Evolutionary conservation across 2,329 filamentous ascomycete species (phyloP).

Genomic region (Catunica adiposa): DNA sequence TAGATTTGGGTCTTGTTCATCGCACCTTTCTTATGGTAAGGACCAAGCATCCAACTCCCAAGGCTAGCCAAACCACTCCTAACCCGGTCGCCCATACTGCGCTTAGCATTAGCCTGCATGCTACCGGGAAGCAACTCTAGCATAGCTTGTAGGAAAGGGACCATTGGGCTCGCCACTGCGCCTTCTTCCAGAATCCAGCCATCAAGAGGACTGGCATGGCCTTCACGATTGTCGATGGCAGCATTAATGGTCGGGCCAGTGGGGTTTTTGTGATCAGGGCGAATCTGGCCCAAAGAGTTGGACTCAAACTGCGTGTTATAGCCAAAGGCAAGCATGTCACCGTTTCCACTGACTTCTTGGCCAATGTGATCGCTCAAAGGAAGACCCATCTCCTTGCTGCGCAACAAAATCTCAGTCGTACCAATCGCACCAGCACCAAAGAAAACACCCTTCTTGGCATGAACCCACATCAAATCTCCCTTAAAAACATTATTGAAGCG

Average conservation of each 20-base stretch:
- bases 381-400: conserved; percentile 42
- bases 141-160: conserved; percentile 38
- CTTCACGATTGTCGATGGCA: conserved; percentile 41
- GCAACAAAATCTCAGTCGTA: conserved; percentile 47
- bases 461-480: conserved; percentile 49
- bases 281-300: conserved; percentile 37
- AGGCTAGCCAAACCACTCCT: conserved; percentile 31
- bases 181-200: conserved; percentile 51
- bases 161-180: conserved; percentile 39
- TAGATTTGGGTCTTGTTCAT: conserved; percentile 46
- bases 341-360: conserved; percentile 47
- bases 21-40: conserved; percentile 38
- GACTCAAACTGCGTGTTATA: conserved; percentile 42
- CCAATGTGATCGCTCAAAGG: conserved; percentile 40
- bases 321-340: conserved; percentile 48
- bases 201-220: conserved; percentile 36
- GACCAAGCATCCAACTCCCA: conserved; percentile 40
- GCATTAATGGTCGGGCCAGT: conserved; percentile 47
- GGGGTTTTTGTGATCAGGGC: conserved; percentile 34
- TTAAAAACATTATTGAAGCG: conserved; percentile 38
- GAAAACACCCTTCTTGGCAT: conserved; percentile 48
- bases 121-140: conserved; percentile 37
- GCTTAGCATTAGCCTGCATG: conserved; percentile 21
- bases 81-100: conserved; percentile 26
- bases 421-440: conserved; percentile 48